Evolutionary conservation across 106 monocot genomes (phyloP).

Genomic region (Dioscorea alata): DNA sequence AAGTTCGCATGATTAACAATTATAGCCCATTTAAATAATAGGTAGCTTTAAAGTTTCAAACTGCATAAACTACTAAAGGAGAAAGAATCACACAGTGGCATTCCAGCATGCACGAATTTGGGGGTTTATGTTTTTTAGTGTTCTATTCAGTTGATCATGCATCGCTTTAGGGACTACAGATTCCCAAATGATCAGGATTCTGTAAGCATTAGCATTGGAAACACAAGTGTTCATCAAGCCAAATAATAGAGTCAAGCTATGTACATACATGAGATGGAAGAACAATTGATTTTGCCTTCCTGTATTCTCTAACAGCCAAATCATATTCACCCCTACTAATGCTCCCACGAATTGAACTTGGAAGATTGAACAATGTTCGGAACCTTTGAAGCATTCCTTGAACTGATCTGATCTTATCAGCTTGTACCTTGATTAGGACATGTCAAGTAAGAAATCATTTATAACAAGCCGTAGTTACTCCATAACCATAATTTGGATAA

Average conservation of each 20-base stretch:
- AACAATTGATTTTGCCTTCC: slow-evolving; percentile 98
- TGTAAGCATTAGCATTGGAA: no score
- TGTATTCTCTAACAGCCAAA: slow-evolving; percentile 98
- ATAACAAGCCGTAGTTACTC: neutral
- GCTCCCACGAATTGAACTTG: slow-evolving; percentile 88
- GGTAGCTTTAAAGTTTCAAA: no score
- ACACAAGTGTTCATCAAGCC: no score
- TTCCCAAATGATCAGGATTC: no score
- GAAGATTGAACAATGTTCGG: slow-evolving; percentile 91
- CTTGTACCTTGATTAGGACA: slow-evolving; percentile 60
- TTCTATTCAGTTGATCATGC: no score
- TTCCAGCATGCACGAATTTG: no score
- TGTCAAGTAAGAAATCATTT: neutral
- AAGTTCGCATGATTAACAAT: no score
- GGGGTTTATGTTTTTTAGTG: no score
- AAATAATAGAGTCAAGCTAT: neutral
- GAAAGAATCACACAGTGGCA: no score
- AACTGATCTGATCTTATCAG: slow-evolving; percentile 99
- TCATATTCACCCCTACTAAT: slow-evolving; percentile 98
- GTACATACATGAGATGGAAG: slow-evolving; percentile 98
- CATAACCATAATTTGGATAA: neutral
- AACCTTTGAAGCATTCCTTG: slow-evolving; percentile 99
- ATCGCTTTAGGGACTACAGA: no score
- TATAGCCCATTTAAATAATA: no score
- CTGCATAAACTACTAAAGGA: no score